Percentiles rank a stretch among this genome's conserved stretches.
Conservation (phyloP, 2,329 filamentous ascomycete genomes). For the Graphilbum fragrans region DNA sequence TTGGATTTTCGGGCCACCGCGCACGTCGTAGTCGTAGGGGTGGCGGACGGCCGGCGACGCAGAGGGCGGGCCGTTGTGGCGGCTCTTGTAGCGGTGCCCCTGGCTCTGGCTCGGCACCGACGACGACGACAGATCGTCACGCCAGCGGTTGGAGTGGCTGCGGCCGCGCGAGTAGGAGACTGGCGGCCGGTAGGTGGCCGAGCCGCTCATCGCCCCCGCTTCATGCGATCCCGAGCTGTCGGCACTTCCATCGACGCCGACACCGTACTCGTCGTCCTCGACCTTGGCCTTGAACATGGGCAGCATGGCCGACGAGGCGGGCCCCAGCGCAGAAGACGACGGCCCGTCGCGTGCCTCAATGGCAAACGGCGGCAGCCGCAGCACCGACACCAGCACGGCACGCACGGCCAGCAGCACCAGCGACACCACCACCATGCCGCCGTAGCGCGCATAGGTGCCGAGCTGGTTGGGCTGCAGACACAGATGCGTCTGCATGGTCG, state of each 20-base stretch:
- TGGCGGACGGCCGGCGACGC: background rate
- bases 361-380: constrained; percentile 41
- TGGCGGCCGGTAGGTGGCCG: constrained; percentile 15
- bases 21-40: constrained; percentile 2
- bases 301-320: constrained; percentile 15
- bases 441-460: constrained; percentile 71
- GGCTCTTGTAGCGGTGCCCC: background rate
- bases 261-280: constrained; percentile 29
- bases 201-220: constrained; percentile 19
- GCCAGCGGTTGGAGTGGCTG: constrained; percentile 8
- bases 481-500: constrained; percentile 75
- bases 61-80: background rate
- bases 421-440: constrained; percentile 43
- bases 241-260: constrained; percentile 18
- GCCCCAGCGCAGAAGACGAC: constrained; percentile 3
- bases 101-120: background rate
- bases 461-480: constrained; percentile 87
- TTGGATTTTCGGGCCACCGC: constrained; percentile 9
- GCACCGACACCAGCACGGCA: constrained; percentile 43
- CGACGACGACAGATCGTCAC: background rate
- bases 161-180: constrained; percentile 14
- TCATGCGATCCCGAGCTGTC: background rate
- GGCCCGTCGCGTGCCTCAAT: constrained; percentile 26
- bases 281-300: constrained; percentile 42
- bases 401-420: constrained; percentile 37